A percentile compares a stretch with the other conserved stretches of the same genome.
phyloP scores from a whole-genome alignment of 1,284 basidiomycete species.

The Xerocomus cyaneibrunnescens region DNA sequence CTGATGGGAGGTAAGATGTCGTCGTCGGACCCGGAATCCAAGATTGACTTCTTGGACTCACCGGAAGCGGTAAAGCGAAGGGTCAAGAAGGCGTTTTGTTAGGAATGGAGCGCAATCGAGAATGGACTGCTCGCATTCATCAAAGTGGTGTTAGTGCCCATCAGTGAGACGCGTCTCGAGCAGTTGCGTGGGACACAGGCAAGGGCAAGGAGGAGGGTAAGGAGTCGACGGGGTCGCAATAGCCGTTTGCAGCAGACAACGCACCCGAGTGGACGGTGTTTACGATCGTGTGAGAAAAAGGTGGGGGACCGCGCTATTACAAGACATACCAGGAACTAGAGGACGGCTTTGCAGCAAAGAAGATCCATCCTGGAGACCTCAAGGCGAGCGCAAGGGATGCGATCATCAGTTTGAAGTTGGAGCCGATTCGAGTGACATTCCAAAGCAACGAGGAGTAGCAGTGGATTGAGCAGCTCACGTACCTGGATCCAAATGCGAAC shows the following conservation, averaged over 20 bases:
- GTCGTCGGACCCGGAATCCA: constrained; percentile 94
- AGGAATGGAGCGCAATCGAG: constrained; percentile 87
- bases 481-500: constrained; percentile 75
- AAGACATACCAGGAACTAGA: constrained; percentile 67
- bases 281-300: constrained; percentile 68
- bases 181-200: constrained; percentile 42
- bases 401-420: constrained; percentile 76
- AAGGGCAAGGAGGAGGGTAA: constrained; percentile 43
- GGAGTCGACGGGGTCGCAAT: constrained; percentile 39
- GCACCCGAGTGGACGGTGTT: constrained; percentile 87
- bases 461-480: constrained; percentile 76
- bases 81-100: constrained; percentile 92
- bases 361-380: constrained; percentile 89
- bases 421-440: constrained; percentile 81
- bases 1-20: constrained; percentile 98
- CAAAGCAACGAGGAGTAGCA: constrained; percentile 81
- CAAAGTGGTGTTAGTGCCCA: constrained; percentile 87
- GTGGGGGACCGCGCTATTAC: constrained; percentile 87
- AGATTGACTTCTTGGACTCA: constrained; percentile 96
- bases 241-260: constrained; percentile 60
- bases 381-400: constrained; percentile 82
- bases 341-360: constrained; percentile 73
- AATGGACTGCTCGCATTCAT: constrained; percentile 94
- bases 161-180: constrained; percentile 74
- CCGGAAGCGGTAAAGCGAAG: constrained; percentile 86